Base-by-base conservation (phyloP, 108 stramenopile genomes). In the Nitzschia sp. region DNA sequence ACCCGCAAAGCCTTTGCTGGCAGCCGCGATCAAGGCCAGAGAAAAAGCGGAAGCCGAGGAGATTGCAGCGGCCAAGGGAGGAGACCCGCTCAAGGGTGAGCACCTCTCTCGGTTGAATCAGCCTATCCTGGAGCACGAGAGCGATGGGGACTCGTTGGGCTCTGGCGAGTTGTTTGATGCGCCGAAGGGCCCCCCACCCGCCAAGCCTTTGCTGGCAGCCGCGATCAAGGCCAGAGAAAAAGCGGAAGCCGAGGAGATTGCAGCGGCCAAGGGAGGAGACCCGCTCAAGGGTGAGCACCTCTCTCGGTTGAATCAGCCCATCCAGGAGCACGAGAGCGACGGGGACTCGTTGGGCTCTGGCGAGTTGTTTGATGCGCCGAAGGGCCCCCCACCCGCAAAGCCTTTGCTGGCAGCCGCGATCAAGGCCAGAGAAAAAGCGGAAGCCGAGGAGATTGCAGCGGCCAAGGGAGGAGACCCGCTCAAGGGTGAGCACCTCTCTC, bases 121-220 rank as follows among this genome's bases (percentile, higher is more conserved):
- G 21, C 59, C 59, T 6, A 44, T 22, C 6, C 19, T 21, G 38
- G 17, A 35, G 16, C 59, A 44, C 30, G 34, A 36, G 19, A 32
- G 30, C 15, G 63, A 64, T 48, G 45, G 3, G 9, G 63, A 64
- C 28, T 64, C 63, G 21, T 36, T 64, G n/a, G 63, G 47, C 11
- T 50, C 63, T 30, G 47, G 28, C 3, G 63, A 27, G 8, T 46
- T 64, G 47, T 64, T 64, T 64, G 63, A 64, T 64, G 47, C 26
- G 17, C 63, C 63, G 6, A 30, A 11, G 17, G 63, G 32, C 6
- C 53, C 53, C 15, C 53, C 26, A 23, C 46, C 66, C 21, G 53
- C 30, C 17, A 54, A 34, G 33, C 52, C 34, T 15, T 28, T 50
- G 27, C 2, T 64, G 13, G 46, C 47, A 21, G 45, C 63, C 19